These are phyloP conservation scores for Botrytis deweyae DNA, from an alignment of 2,329 filamentous ascomycete genomes.

Conservation along the genomic window DNA sequence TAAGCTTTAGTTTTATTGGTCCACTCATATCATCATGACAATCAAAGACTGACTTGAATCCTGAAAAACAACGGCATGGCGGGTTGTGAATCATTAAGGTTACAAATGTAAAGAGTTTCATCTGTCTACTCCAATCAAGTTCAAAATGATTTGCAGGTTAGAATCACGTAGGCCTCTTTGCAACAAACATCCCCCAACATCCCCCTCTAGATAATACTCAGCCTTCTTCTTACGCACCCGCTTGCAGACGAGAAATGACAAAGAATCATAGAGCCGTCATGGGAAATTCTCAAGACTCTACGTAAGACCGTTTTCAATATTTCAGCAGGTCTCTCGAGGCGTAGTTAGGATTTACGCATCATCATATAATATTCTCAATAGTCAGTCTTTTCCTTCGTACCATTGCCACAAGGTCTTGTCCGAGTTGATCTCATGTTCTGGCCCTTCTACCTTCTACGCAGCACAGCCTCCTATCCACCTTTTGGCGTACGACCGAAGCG, in stretches of 20 bases:
- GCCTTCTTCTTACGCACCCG: constrained; percentile 13
- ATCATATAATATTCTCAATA: background rate
- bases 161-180: background rate
- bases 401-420: constrained; percentile 5
- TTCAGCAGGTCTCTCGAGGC: constrained; percentile 19
- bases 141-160: background rate
- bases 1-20: constrained; percentile 6
- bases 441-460: constrained; percentile 3
- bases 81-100: background rate
- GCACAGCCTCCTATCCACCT: constrained; percentile 16
- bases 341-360: constrained; percentile 11
- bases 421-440: constrained; percentile 7
- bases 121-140: constrained; percentile 1
- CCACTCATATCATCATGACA: constrained; percentile 6
- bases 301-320: constrained; percentile 8
- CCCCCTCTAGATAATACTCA: background rate
- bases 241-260: constrained; percentile 9
- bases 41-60: background rate
- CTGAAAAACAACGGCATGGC: background rate
- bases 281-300: background rate
- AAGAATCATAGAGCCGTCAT: background rate
- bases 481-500: background rate
- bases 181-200: constrained; percentile 1
- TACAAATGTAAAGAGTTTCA: constrained; percentile 12
- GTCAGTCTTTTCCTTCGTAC: constrained; percentile 9